phyloP scores from a whole-genome alignment of 177 flowering plant genomes.

The Vitis hybrid region DNA sequence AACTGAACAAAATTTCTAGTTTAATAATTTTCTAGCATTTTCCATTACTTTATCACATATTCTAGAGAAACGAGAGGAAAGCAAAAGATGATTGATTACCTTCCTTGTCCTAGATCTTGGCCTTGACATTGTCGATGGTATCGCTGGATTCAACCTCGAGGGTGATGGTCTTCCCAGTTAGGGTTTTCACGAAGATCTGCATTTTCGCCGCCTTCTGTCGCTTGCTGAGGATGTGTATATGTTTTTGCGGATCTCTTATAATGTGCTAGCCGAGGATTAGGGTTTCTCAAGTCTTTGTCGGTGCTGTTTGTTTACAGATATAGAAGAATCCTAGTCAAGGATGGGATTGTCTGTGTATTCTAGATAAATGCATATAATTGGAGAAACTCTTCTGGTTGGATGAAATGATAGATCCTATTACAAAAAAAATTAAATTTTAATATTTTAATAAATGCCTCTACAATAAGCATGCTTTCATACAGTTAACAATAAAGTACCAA shows the following conservation, averaged over 20 bases:
- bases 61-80: not conserved
- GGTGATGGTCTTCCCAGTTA: slow-evolving; percentile 52
- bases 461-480: too few relatives aligned
- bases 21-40: too few relatives aligned
- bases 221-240: not conserved
- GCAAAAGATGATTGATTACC: slow-evolving; percentile 14
- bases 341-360: not conserved
- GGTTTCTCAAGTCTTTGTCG: not conserved
- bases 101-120: slow-evolving; percentile 58
- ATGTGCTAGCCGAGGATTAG: not conserved
- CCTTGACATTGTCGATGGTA: slow-evolving; percentile 49
- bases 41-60: too few relatives aligned
- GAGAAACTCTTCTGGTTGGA: too few relatives aligned
- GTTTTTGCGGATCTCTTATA: not conserved
- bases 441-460: too few relatives aligned
- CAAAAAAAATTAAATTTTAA: too few relatives aligned
- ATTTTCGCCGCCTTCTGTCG: slow-evolving; percentile 21
- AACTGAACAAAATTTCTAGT: too few relatives aligned
- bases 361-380: too few relatives aligned
- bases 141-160: slow-evolving; percentile 52
- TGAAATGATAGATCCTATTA: too few relatives aligned
- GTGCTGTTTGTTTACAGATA: not conserved
- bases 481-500: too few relatives aligned
- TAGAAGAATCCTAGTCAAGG: not conserved
- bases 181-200: slow-evolving; percentile 60